A percentile compares a stretch with the other conserved stretches of the same genome.
Evolutionary conservation across 2,329 filamentous ascomycete species (phyloP).

Genomic region (Pseudofabraea citricarpa): DNA sequence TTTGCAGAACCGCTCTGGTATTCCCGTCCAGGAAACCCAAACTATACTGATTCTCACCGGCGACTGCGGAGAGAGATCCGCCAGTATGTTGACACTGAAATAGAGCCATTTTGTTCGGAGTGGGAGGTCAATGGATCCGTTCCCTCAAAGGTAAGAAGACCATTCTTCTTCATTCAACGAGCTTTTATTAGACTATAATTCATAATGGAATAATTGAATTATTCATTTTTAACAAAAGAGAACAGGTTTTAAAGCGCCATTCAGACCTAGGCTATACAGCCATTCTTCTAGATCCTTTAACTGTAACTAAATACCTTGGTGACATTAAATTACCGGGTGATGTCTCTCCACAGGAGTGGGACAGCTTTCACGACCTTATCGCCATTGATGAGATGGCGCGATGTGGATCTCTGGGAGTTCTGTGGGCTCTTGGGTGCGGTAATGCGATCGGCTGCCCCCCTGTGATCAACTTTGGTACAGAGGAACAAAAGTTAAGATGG

Average conservation of each 20-base stretch:
- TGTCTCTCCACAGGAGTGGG: conserved; percentile 75
- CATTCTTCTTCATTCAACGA: too few relatives aligned
- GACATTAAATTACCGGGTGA: not conserved
- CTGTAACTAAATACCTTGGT: not conserved
- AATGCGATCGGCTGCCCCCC: conserved; percentile 90
- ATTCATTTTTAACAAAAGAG: not conserved
- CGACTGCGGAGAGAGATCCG: conserved; percentile 48
- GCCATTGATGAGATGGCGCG: conserved; percentile 89
- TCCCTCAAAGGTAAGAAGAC: conserved; percentile 34
- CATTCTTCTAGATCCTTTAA: conserved; percentile 1
- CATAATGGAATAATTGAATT: not conserved
- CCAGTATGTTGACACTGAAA: conserved; percentile 48
- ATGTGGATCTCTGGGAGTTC: conserved; percentile 78
- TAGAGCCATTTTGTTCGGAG: conserved; percentile 50
- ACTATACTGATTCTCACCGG: conserved; percentile 56
- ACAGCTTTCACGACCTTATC: conserved; percentile 93
- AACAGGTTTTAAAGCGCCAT: conserved; percentile 81
- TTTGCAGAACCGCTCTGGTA: conserved; percentile 9
- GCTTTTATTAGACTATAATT: too few relatives aligned
- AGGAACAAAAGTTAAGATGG: conserved; percentile 76
- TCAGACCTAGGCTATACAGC: conserved; percentile 71
- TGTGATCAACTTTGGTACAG: conserved; percentile 83
- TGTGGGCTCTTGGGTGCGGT: conserved; percentile 90
- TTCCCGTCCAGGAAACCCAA: conserved; percentile 32
- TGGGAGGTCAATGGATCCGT: conserved; percentile 55